phyloP scores from a whole-genome alignment of 495 filamentous ascomycete genomes.

The Neurospora discreta region DNA sequence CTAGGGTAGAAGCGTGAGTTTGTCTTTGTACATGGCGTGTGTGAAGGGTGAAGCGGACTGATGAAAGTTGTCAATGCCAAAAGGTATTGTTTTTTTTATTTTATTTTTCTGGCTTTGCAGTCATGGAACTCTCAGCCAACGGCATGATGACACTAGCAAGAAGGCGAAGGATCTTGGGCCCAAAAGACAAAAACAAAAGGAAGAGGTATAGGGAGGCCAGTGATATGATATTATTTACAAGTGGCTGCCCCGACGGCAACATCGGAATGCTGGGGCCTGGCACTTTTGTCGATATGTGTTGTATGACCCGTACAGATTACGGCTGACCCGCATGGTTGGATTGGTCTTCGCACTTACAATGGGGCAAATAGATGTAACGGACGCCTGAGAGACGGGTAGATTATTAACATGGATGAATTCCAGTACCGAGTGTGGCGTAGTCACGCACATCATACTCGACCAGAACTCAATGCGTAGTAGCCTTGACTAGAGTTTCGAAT shows the following conservation, averaged over 20 bases:
- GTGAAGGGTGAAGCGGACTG: background rate
- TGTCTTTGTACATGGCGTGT: constrained; percentile 8
- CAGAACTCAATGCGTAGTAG: background rate
- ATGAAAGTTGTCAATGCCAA: constrained; percentile 2
- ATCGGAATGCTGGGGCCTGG: background rate
- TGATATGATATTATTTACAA: constrained; percentile 2
- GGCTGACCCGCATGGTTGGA: constrained; percentile 2
- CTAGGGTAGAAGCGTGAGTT: background rate
- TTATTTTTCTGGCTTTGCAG: too few relatives aligned
- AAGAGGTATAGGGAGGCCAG: background rate
- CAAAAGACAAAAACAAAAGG: background rate
- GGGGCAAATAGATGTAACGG: background rate
- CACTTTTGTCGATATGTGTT: constrained; percentile 4
- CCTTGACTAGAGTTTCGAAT: constrained; percentile 1
- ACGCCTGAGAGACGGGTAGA: constrained; percentile 3
- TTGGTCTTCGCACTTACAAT: background rate
- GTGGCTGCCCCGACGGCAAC: constrained; percentile 4
- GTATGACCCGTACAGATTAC: constrained; percentile 5
- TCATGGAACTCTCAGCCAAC: background rate
- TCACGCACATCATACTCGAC: constrained; percentile 8
- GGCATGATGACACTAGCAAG: constrained; percentile 3
- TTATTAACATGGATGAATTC: background rate
- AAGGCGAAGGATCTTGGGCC: background rate
- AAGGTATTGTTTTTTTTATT: background rate
- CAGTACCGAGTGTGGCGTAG: constrained; percentile 17